A percentile compares a stretch with the other conserved stretches of the same genome.
Evolutionary conservation across 148 eudicot genomes (phyloP).

Genomic region (Bassia scoparia): DNA sequence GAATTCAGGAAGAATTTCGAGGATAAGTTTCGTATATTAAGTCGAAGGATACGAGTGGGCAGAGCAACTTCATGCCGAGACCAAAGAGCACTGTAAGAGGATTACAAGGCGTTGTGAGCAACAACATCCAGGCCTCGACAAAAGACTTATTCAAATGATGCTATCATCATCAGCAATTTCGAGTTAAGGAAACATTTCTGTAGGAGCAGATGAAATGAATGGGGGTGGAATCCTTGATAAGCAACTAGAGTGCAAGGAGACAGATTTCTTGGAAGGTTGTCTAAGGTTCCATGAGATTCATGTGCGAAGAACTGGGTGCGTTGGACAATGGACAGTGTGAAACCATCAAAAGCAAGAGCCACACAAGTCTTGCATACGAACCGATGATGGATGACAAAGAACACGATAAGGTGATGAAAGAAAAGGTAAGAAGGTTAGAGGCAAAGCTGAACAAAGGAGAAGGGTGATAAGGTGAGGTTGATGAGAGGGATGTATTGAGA

Average conservation of each 20-base stretch:
- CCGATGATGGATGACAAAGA: conserved; percentile 42
- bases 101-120: conserved; percentile 41
- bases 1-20: conserved; percentile 62
- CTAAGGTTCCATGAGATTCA: conserved; percentile 52
- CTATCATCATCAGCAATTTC: conserved; percentile 20
- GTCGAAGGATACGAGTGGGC: conserved; percentile 67
- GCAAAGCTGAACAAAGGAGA: conserved; percentile 35
- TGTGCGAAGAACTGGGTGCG: conserved; percentile 56
- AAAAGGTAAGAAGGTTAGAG: conserved; percentile 48
- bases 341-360: conserved; percentile 41
- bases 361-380: conserved; percentile 18
- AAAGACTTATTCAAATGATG: conserved; percentile 17
- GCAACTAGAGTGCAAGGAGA: conserved; percentile 42
- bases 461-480: conserved; percentile 26
- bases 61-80: conserved; percentile 68
- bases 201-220: conserved; percentile 34
- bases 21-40: conserved; percentile 54
- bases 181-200: conserved; percentile 35
- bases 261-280: conserved; percentile 42
- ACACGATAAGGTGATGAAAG: conserved; percentile 39
- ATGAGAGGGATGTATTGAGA: conserved; percentile 32
- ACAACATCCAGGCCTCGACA: conserved; percentile 35
- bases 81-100: conserved; percentile 46
- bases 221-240: conserved; percentile 33
- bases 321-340: conserved; percentile 39